phyloP scores from a whole-genome alignment of 192 early-diverging fungal genomes.

The Gamsiella multidivaricata region DNA sequence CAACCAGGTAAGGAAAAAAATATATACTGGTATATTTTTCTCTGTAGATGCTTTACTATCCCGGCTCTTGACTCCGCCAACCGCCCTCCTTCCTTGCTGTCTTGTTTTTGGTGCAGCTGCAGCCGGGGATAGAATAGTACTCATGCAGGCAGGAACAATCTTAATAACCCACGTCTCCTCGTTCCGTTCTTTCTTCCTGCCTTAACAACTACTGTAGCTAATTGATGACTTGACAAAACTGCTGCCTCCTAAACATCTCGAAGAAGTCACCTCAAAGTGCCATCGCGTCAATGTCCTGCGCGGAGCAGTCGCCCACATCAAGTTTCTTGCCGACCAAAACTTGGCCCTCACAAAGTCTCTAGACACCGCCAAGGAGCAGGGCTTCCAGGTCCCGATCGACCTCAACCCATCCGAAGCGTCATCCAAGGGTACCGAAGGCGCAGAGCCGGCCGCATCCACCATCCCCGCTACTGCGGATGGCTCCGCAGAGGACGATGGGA shows the following conservation, averaged over 20 bases:
- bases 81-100: no score
- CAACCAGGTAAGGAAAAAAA: slow-evolving; percentile 63
- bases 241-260: slow-evolving; percentile 49
- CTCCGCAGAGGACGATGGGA: background rate
- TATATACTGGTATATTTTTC: background rate
- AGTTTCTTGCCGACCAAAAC: slow-evolving; percentile 35
- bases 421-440: no score
- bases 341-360: slow-evolving; percentile 7
- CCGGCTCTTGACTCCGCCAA: no score
- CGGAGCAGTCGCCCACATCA: slow-evolving; percentile 54
- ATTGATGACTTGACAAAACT: slow-evolving; percentile 43
- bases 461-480: background rate
- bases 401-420: background rate
- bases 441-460: background rate
- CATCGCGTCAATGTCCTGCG: slow-evolving; percentile 53
- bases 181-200: slow-evolving; percentile 10
- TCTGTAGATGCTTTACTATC: no score
- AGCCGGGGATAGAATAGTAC: background rate
- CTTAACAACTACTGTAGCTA: slow-evolving; percentile 5
- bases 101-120: no score
- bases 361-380: slow-evolving; percentile 13
- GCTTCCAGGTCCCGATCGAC: background rate
- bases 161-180: no score
- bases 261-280: slow-evolving; percentile 49
- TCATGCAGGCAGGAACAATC: no score